A percentile compares a stretch with the other conserved stretches of the same genome.
Conservation (phyloP, 2,329 filamentous ascomycete genomes). For the Ascochyta lentis region DNA sequence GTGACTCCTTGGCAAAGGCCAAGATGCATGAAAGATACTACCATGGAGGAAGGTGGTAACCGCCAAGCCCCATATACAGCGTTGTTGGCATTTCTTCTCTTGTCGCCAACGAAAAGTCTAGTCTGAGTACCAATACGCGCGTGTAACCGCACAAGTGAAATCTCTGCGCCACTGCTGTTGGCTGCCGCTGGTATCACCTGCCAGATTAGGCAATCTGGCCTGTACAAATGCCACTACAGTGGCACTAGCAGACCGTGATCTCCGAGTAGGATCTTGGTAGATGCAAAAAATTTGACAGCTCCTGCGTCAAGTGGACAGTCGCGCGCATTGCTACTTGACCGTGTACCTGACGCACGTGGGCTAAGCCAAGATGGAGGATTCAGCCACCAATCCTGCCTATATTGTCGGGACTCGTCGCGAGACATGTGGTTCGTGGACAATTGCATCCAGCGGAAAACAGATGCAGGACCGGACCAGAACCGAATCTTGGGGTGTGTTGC, state of each 20-base stretch:
- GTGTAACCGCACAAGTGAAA: conserved; percentile 15
- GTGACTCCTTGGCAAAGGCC: conserved; percentile 2
- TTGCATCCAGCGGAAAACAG: not conserved
- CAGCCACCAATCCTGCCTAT: conserved; percentile 8
- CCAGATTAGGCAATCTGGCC: conserved; percentile 4
- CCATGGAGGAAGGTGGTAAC: conserved; percentile 9
- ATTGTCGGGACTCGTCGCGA: not conserved
- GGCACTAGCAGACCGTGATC: conserved; percentile 14
- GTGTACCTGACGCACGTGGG: conserved; percentile 18
- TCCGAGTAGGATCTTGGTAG: conserved; percentile 5
- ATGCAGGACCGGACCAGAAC: not conserved
- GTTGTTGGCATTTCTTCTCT: not conserved
- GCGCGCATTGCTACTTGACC: not conserved
- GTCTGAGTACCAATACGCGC: conserved; percentile 2
- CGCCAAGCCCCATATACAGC: conserved; percentile 1
- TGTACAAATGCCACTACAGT: not conserved
- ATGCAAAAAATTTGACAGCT: not conserved
- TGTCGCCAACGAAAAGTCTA: not conserved
- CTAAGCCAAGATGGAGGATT: conserved; percentile 13
- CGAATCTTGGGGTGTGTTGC: not conserved
- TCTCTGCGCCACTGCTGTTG: conserved; percentile 3
- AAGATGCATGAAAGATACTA: not conserved
- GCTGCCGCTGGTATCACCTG: conserved; percentile 9
- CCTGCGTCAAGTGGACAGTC: not conserved
- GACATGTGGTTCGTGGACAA: conserved; percentile 12